phyloP scores from a whole-genome alignment of 1,284 basidiomycete genomes.

The Cryptococcus wingfieldii region DNA sequence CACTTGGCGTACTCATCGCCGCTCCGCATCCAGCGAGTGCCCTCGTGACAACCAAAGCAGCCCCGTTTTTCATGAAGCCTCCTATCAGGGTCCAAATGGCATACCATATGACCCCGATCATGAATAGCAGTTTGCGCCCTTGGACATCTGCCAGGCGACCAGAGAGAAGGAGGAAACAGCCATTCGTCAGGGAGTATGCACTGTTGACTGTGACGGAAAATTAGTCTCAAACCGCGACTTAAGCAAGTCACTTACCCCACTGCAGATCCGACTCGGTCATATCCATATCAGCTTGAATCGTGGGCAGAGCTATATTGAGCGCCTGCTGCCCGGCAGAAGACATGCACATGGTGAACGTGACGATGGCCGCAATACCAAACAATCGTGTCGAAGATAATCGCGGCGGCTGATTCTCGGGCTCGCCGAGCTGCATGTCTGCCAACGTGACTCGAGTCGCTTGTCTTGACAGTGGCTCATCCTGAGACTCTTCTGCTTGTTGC shows the following conservation, averaged over 20 bases:
- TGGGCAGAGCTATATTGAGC: constrained; percentile 59
- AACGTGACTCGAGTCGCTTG: too few relatives aligned
- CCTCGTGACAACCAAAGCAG: constrained; percentile 33
- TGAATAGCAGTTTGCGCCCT: constrained; percentile 62
- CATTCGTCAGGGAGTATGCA: constrained; percentile 56
- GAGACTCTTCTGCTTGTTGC: too few relatives aligned
- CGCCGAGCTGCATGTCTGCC: neutral
- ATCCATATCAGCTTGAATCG: constrained; percentile 53
- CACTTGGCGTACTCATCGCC: constrained; percentile 37
- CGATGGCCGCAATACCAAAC: constrained; percentile 23
- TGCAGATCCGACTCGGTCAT: neutral
- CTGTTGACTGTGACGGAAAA: constrained; percentile 53
- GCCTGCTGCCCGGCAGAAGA: constrained; percentile 25
- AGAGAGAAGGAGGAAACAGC: constrained; percentile 65
- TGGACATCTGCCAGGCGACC: constrained; percentile 69
- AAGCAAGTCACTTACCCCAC: constrained; percentile 35
- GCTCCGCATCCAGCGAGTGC: constrained; percentile 38
- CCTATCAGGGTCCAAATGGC: constrained; percentile 39
- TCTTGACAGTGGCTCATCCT: too few relatives aligned
- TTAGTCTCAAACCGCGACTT: neutral
- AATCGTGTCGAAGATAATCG: constrained; percentile 16
- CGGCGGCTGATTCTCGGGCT: neutral
- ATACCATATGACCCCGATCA: constrained; percentile 55
- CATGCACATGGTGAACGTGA: constrained; percentile 29
- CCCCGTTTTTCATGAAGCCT: constrained; percentile 40